Conservation (phyloP, 805 yeast species). For the Yamadazyma nakazawae region DNA sequence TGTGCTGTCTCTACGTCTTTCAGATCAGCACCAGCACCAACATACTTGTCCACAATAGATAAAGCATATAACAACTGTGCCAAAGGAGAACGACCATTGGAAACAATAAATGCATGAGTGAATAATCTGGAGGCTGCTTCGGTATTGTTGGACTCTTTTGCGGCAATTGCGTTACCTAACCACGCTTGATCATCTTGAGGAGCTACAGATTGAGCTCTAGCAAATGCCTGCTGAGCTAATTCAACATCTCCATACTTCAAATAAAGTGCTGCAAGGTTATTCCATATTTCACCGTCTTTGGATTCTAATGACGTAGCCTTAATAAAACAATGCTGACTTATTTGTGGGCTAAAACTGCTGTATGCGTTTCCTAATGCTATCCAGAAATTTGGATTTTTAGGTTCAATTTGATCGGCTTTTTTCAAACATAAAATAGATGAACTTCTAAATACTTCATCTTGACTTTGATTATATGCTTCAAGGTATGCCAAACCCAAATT, state of each 20-base stretch:
- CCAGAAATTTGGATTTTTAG: conserved; percentile 75
- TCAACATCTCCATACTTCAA: conserved; percentile 63
- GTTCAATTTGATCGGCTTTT: conserved; percentile 68
- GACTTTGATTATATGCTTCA: conserved; percentile 32
- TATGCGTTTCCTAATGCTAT: conserved; percentile 76
- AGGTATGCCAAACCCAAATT: conserved; percentile 71
- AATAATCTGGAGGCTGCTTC: conserved; percentile 54
- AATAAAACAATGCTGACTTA: conserved; percentile 91
- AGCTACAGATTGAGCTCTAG: conserved; percentile 73
- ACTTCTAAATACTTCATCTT: conserved; percentile 32
- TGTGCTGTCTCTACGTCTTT: conserved; percentile 59
- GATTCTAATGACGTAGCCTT: conserved; percentile 72
- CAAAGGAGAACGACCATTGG: conserved; percentile 68
- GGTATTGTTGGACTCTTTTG: conserved; percentile 46
- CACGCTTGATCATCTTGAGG: conserved; percentile 77
- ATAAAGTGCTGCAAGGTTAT: conserved; percentile 76
- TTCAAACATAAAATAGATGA: conserved; percentile 58
- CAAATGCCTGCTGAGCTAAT: conserved; percentile 70
- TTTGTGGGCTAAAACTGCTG: conserved; percentile 57
- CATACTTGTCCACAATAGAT: conserved; percentile 46
- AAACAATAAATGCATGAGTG: conserved; percentile 74
- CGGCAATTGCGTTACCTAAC: conserved; percentile 78
- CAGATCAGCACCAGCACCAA: conserved; percentile 28
- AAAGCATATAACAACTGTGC: conserved; percentile 73
- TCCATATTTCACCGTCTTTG: conserved; percentile 70